Conservation (phyloP, 83 land plant species). For the Picea engelmannii region DNA sequence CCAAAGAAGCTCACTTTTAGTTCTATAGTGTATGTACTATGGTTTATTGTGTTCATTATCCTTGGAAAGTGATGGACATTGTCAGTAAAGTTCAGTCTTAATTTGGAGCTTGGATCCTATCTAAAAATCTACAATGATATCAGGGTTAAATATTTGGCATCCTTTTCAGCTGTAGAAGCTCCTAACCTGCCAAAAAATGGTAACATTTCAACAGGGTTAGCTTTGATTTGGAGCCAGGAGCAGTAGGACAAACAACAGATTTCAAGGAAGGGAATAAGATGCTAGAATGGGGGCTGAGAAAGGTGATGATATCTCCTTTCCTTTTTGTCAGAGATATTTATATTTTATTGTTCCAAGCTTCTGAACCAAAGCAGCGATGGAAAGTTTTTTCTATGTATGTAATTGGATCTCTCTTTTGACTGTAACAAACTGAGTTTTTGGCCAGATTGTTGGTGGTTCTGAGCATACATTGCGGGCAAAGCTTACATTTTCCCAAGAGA, state of each 20-base stretch:
- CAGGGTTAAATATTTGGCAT: background rate
- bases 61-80: background rate
- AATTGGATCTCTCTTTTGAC: slow-evolving; percentile 12
- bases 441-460: slow-evolving; percentile 92
- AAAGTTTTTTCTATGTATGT: background rate
- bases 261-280: slow-evolving; percentile 81
- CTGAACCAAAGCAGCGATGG: background rate
- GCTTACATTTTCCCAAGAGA: slow-evolving; percentile 82
- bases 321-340: background rate
- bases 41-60: background rate
- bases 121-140: background rate
- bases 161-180: background rate
- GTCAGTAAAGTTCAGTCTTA: background rate
- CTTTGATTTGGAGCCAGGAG: slow-evolving; percentile 88
- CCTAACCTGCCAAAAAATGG: background rate
- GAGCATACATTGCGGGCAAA: slow-evolving; percentile 82
- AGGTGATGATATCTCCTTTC: slow-evolving; percentile 36
- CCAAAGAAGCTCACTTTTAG: too few species aligned
- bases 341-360: background rate
- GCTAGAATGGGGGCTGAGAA: slow-evolving; percentile 89
- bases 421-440: slow-evolving; percentile 2
- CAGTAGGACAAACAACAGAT: slow-evolving; percentile 87
- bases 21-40: background rate
- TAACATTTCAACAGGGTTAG: slow-evolving; percentile 58
- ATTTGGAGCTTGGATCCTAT: background rate